phyloP scores from a whole-genome alignment of 345 rosid species.

The Pistacia atlantica region DNA sequence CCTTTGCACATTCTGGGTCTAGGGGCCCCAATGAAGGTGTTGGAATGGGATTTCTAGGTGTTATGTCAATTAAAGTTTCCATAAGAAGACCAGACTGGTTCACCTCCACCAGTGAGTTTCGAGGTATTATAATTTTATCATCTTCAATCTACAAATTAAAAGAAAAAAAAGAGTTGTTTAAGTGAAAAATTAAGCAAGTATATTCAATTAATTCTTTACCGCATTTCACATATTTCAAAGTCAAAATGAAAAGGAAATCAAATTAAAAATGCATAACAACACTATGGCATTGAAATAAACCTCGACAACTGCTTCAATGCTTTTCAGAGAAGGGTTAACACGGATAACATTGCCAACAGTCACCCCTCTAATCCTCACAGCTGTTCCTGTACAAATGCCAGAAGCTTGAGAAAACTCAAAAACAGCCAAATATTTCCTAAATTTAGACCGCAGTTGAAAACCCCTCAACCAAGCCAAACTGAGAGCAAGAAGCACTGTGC shows the following conservation, averaged over 20 bases:
- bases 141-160: conserved; percentile 68
- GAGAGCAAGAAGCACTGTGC: conserved; percentile 81
- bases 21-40: conserved; percentile 80
- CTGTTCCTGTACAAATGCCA: conserved; percentile 91
- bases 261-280: conserved; percentile 14
- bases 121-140: conserved; percentile 90
- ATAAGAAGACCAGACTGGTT: conserved; percentile 98
- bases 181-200: conserved; percentile 12
- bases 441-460: conserved; percentile 74
- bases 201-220: background rate
- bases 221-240: background rate
- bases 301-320: conserved; percentile 94
- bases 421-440: conserved; percentile 81
- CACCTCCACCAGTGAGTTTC: conserved; percentile 85
- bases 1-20: conserved; percentile 71
- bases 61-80: conserved; percentile 95
- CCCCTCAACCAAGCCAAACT: conserved; percentile 92
- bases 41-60: conserved; percentile 88
- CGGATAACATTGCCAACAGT: conserved; percentile 86
- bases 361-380: conserved; percentile 96
- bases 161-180: conserved; percentile 5
- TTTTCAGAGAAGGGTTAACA: conserved; percentile 87
- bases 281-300: conserved; percentile 36
- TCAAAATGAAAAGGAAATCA: background rate
- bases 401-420: conserved; percentile 84